Evolutionary conservation across 2,329 filamentous ascomycete genomes (phyloP).

Genomic region (Grosmannia serpens): DNA sequence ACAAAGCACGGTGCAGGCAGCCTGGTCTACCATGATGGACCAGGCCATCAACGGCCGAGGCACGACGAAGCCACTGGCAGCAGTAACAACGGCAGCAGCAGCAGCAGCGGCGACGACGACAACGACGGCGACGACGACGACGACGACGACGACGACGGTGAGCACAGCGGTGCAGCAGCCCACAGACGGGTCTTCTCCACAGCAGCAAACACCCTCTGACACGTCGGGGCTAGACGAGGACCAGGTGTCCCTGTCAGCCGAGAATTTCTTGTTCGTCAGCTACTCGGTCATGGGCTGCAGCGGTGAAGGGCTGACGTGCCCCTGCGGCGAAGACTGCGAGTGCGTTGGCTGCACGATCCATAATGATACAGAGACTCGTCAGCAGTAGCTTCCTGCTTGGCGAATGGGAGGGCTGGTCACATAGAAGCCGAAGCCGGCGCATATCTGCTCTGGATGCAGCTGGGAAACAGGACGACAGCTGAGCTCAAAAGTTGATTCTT

Average conservation of each 20-base stretch:
- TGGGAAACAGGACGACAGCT: background rate
- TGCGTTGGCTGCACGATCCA: constrained; percentile 58
- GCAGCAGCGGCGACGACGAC: background rate
- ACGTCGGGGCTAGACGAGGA: constrained; percentile 36
- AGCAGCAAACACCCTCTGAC: constrained; percentile 34
- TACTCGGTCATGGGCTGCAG: constrained; percentile 14
- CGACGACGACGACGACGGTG: background rate
- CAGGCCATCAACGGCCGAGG: background rate
- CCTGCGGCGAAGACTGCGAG: constrained; percentile 53
- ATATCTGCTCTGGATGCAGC: background rate
- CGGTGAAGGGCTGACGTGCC: constrained; percentile 28
- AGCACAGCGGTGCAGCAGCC: background rate
- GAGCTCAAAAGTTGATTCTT: background rate
- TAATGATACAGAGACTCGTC: constrained; percentile 30
- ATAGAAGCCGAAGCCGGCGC: background rate
- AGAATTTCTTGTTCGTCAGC: constrained; percentile 48
- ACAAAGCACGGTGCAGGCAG: constrained; percentile 11
- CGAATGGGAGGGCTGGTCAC: background rate
- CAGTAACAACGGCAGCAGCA: background rate
- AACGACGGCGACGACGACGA: background rate
- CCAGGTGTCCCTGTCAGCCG: constrained; percentile 33
- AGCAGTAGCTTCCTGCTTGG: background rate
- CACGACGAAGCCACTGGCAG: background rate
- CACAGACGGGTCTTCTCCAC: constrained; percentile 19
- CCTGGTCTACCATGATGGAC: constrained; percentile 11